Evolutionary conservation across 371 early-diverging fungal species (phyloP).

Genomic region (Mucor saturninus): DNA sequence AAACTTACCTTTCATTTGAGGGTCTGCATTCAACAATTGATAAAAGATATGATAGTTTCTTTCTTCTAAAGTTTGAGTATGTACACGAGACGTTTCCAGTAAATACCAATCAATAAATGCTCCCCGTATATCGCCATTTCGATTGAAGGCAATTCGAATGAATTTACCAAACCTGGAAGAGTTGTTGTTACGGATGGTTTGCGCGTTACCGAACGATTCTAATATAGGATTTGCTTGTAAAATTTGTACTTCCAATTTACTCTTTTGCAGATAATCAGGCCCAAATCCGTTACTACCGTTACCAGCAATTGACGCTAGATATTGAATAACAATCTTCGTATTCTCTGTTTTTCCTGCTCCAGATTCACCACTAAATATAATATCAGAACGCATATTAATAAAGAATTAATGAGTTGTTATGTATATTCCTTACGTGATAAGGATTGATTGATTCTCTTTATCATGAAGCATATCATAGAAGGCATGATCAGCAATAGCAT

Average conservation of each 20-base stretch:
- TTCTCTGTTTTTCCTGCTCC: constrained; percentile 99
- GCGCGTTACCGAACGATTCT: constrained; percentile 99
- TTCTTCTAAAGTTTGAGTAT: constrained; percentile 90
- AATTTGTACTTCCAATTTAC: constrained; percentile 91
- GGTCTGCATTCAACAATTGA: constrained; percentile 90
- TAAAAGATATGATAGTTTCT: constrained; percentile 99
- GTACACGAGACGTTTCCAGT: constrained; percentile 98
- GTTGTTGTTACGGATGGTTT: constrained; percentile 99
- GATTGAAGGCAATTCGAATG: constrained; percentile 97
- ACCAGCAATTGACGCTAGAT: constrained; percentile 90
- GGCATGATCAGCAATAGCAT: constrained; percentile 93
- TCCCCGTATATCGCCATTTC: constrained; percentile 89
- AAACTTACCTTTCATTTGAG: constrained; percentile 2
- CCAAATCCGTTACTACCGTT: constrained; percentile 42
- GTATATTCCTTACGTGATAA: constrained; percentile 85
- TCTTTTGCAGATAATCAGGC: constrained; percentile 33
- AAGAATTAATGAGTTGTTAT: neutral
- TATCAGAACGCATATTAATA: neutral
- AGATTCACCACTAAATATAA: constrained; percentile 88
- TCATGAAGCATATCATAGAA: constrained; percentile 95
- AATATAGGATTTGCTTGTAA: constrained; percentile 98
- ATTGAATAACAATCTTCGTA: constrained; percentile 99
- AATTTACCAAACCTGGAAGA: constrained; percentile 99
- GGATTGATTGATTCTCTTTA: constrained; percentile 96
- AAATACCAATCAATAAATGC: constrained; percentile 98